phyloP scores from a whole-genome alignment of 1,284 basidiomycete species.

The Termitomyces sp. region DNA sequence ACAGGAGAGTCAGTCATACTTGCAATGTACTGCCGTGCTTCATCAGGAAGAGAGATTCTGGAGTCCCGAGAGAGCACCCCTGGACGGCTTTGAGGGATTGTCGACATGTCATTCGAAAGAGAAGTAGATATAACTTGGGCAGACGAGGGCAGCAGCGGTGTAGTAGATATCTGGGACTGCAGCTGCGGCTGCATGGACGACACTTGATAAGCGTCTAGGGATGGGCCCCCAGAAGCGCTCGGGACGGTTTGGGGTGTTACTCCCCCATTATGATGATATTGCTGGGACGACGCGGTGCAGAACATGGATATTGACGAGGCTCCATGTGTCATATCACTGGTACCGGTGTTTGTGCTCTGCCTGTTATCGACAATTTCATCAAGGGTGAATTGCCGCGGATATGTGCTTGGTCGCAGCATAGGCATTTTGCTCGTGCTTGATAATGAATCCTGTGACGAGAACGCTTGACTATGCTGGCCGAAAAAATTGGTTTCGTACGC shows the following conservation, averaged over 20 bases:
- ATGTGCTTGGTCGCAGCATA: conserved; percentile 11
- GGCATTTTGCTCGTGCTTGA: not conserved
- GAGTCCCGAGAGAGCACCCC: conserved; percentile 45
- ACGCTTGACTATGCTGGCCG: conserved; percentile 7
- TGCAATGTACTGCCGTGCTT: conserved; percentile 64
- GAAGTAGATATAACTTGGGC: not conserved
- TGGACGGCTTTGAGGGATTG: conserved; percentile 19
- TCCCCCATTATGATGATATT: conserved; percentile 14
- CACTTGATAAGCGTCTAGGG: conserved; percentile 13
- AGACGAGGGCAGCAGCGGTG: conserved; percentile 14
- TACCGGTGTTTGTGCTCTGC: conserved; percentile 10
- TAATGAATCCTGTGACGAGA: not conserved
- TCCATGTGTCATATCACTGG: conserved; percentile 8
- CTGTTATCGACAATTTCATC: conserved; percentile 28
- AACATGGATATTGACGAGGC: conserved; percentile 10
- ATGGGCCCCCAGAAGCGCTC: conserved; percentile 16
- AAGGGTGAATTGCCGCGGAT: conserved; percentile 30
- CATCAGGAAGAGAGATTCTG: conserved; percentile 65
- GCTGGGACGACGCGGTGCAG: conserved; percentile 10
- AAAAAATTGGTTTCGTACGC: conserved; percentile 23
- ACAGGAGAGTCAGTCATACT: conserved; percentile 59
- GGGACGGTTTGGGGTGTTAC: conserved; percentile 23
- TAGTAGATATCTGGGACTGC: not conserved
- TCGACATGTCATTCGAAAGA: conserved; percentile 22
- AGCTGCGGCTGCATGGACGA: not conserved